These are phyloP conservation scores for Mortierella sp. DNA, from an alignment of 371 early-diverging fungal species.

Conservation along the genomic window DNA sequence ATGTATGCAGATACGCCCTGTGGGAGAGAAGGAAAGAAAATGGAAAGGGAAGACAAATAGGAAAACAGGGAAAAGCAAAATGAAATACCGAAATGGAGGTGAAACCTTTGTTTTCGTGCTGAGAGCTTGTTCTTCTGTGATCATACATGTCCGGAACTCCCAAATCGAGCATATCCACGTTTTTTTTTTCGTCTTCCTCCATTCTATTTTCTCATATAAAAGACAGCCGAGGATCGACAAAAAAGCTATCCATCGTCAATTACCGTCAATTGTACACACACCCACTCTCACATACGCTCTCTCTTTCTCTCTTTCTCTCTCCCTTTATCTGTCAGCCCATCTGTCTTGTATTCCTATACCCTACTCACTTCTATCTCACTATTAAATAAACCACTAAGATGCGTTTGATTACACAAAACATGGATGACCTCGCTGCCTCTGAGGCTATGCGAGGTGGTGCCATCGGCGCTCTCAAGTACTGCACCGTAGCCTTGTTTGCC, in stretches of 20 bases:
- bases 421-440: conserved; percentile 45
- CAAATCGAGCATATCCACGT: conserved; percentile 13
- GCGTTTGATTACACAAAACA: conserved; percentile 54
- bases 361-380: neutral
- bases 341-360: neutral
- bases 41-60: neutral
- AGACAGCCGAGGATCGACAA: neutral
- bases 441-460: conserved; percentile 54
- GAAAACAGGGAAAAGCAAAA: neutral
- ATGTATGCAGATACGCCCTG: neutral
- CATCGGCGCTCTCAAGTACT: conserved; percentile 52
- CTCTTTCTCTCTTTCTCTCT: no score
- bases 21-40: neutral
- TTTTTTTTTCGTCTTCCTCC: no score
- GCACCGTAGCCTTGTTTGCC: conserved; percentile 42
- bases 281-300: no score
- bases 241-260: neutral
- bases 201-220: neutral
- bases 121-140: neutral
- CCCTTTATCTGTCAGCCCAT: no score
- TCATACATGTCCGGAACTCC: conserved; percentile 12
- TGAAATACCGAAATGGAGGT: conserved; percentile 3
- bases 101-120: neutral
- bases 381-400: conserved; percentile 9
- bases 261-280: neutral